Percentiles rank a stretch among this genome's conserved stretches.
These are phyloP conservation scores for Camellia oleifera DNA, from an alignment of 179 eudicot species.

Conservation along the genomic window DNA sequence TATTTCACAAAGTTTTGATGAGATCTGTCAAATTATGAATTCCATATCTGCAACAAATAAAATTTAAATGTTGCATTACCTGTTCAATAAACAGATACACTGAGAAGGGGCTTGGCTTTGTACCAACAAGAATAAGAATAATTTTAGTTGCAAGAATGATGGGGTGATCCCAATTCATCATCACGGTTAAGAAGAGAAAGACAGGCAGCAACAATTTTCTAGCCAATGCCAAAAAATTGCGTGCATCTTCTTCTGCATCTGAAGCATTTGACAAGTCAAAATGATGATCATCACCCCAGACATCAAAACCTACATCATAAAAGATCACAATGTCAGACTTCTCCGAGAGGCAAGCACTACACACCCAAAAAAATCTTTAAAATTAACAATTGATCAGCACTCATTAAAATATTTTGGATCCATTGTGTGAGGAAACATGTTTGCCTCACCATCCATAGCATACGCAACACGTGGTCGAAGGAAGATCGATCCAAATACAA, in stretches of 20 bases:
- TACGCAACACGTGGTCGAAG: slow-evolving; percentile 13
- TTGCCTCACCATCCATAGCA: slow-evolving; percentile 29
- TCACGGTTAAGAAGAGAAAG: slow-evolving; percentile 22
- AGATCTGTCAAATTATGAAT: not conserved
- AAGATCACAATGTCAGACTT: not conserved
- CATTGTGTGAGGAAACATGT: not conserved
- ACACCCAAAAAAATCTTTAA: not conserved
- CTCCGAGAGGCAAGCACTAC: not conserved
- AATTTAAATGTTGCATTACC: slow-evolving; percentile 18
- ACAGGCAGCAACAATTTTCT: slow-evolving; percentile 29
- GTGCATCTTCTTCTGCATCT: slow-evolving; percentile 16
- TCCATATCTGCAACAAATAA: not conserved
- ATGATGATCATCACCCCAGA: slow-evolving; percentile 20
- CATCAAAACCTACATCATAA: slow-evolving; percentile 18
- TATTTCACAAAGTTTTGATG: not conserved
- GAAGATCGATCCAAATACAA: slow-evolving; percentile 20
- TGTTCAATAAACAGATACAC: slow-evolving; percentile 32
- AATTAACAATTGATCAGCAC: not conserved
- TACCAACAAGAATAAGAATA: slow-evolving; percentile 26
- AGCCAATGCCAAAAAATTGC: slow-evolving; percentile 12
- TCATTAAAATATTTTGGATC: not conserved
- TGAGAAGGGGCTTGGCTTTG: slow-evolving; percentile 42
- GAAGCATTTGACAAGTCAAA: slow-evolving; percentile 4
- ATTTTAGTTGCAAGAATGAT: slow-evolving; percentile 26
- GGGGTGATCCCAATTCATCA: slow-evolving; percentile 37